Evolutionary conservation across 805 yeast species (phyloP).

Genomic region (Saturnispora galanensis): DNA sequence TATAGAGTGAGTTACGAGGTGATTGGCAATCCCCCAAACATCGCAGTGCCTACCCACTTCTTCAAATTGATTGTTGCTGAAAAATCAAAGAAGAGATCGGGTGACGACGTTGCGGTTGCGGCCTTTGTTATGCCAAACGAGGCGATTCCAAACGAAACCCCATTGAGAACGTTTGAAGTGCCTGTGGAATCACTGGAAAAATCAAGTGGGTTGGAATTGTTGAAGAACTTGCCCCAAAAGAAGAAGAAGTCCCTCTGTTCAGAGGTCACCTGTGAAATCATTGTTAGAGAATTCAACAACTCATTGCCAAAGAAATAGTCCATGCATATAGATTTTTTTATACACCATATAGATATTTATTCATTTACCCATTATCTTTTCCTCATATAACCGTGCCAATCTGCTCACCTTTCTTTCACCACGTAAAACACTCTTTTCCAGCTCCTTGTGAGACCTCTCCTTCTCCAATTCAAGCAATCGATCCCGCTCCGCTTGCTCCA

Average conservation of each 20-base stretch:
- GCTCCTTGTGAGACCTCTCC: slow-evolving; percentile 19
- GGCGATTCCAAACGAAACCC: slow-evolving; percentile 59
- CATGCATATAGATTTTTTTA: slow-evolving; percentile 1
- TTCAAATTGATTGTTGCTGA: slow-evolving; percentile 88
- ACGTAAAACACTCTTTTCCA: slow-evolving; percentile 21
- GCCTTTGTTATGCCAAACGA: slow-evolving; percentile 93
- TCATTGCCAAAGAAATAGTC: slow-evolving; percentile 22
- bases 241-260: slow-evolving; percentile 59
- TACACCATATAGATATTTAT: neutral
- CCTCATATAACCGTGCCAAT: slow-evolving; percentile 41
- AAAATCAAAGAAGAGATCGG: slow-evolving; percentile 29
- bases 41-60: slow-evolving; percentile 97
- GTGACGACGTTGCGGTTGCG: slow-evolving; percentile 57
- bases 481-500: slow-evolving; percentile 16
- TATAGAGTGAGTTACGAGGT: slow-evolving; percentile 80
- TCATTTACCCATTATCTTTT: slow-evolving; percentile 24
- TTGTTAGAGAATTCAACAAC: slow-evolving; percentile 70
- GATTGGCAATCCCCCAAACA: slow-evolving; percentile 90
- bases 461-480: slow-evolving; percentile 5
- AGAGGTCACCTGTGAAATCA: slow-evolving; percentile 70
- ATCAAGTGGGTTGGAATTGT: slow-evolving; percentile 73
- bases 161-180: slow-evolving; percentile 68
- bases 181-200: slow-evolving; percentile 86
- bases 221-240: slow-evolving; percentile 54
- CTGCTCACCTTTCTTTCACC: slow-evolving; percentile 44